Evolutionary conservation across 371 early-diverging fungal genomes (phyloP), one percentile per base, ranked within the genome.

Genomic region (Rhizopus stolonifer): DNA sequence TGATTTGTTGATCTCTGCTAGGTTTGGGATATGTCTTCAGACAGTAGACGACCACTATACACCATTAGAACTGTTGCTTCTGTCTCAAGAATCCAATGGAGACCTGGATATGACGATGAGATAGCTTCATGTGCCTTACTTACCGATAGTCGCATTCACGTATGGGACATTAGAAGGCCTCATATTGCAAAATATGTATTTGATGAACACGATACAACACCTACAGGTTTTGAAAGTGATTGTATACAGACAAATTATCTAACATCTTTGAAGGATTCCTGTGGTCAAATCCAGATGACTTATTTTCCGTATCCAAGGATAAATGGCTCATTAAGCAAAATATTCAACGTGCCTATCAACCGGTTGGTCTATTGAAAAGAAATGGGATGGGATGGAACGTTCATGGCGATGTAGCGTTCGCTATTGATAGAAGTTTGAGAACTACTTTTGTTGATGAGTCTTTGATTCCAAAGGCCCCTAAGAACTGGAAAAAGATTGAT

Each of bases 21-120:
- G 85, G 79, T 91, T 7, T 94, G 92, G 93, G 90, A 91, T 57
- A 83, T 83, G 74, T 82, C 80, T n/a, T 69, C 81, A 2, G 90
- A 89, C 19, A 80, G 65, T 40, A 58, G 88, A 29, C 68, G 85
- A 29, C 85, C 91, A 4, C 46, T 80, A 1, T 73, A 82, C 36
- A 72, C 65, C 0, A 87, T 94, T 8, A 84, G 84, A 25, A 91
- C 90, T 1, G 89, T 88, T 54, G 81, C 86, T 4, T 70, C 84
- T 14, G 88, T 92, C 0, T 72, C 90, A 8, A 80, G 88, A 17
- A 80, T 93, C 1, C 78, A 82, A 36, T 94, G 93, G 93, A 76
- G 92, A 24, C 95, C 95, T 1, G 78, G 77, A 21, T 65, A 72
- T 57, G 74, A 77, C 6, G 67, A 83, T 61, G 81, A 91, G 46